These are phyloP conservation scores for Saccharomycopsis selenospora DNA, from an alignment of 805 yeast genomes.

Conservation along the genomic window DNA sequence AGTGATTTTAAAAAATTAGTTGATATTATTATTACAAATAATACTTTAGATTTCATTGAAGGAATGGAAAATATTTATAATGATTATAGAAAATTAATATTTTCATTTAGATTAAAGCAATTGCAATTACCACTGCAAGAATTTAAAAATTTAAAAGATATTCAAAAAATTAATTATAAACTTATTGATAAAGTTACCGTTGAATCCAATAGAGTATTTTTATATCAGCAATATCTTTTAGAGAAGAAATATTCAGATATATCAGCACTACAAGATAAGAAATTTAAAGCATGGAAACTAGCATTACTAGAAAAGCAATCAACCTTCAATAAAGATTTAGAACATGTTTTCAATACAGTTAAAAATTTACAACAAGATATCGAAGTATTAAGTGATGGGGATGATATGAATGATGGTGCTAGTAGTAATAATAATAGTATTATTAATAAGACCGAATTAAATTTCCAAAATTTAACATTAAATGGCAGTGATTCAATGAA, in stretches of 20 bases:
- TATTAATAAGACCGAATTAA: too few species aligned
- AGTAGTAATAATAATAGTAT: too few species aligned
- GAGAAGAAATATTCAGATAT: constrained; percentile 38
- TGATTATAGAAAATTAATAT: constrained; percentile 51
- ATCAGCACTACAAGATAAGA: constrained; percentile 43
- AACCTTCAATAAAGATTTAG: constrained; percentile 49
- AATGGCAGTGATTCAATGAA: too few species aligned
- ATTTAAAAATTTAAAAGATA: constrained; percentile 33
- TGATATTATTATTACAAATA: constrained; percentile 54
- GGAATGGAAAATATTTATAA: constrained; percentile 75
- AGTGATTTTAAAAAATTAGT: constrained; percentile 70
- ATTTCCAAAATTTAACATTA: constrained; percentile 1
- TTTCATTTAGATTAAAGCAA: constrained; percentile 36
- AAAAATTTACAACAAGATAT: constrained; percentile 31
- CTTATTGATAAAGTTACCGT: constrained; percentile 35
- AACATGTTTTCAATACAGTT: constrained; percentile 32
- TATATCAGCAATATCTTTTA: constrained; percentile 37
- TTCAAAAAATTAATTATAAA: constrained; percentile 32
- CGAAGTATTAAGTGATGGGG: not conserved
- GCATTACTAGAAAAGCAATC: constrained; percentile 49
- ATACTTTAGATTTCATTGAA: constrained; percentile 71
- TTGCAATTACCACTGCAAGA: constrained; percentile 4
- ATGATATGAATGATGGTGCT: not conserved
- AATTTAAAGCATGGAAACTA: constrained; percentile 56
- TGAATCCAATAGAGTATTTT: constrained; percentile 40